A percentile compares a stretch with the other conserved stretches of the same genome.
Conservation (phyloP, 441 rosid species). For the Erodium chrysanthum region DNA sequence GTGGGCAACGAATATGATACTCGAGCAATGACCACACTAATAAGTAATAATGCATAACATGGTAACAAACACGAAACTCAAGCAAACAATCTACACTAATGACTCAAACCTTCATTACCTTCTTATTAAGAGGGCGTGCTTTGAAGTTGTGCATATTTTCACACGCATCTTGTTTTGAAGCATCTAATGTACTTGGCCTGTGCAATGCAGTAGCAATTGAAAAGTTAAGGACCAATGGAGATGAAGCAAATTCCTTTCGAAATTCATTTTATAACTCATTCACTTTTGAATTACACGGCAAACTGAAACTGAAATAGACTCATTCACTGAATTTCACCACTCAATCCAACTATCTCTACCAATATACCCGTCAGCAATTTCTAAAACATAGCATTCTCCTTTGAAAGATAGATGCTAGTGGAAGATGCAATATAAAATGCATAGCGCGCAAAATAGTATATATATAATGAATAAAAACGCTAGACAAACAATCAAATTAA, state of each 20-base stretch:
- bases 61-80: slow-evolving; percentile 6
- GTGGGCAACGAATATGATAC: background rate
- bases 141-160: slow-evolving; percentile 37
- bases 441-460: background rate
- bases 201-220: slow-evolving; percentile 17
- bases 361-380: background rate
- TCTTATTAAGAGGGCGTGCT: slow-evolving; percentile 69
- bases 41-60: background rate
- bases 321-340: background rate
- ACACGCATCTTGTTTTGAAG: slow-evolving; percentile 30
- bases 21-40: too few relatives aligned
- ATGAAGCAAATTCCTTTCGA: slow-evolving; percentile 1
- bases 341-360: background rate
- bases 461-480: background rate
- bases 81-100: slow-evolving; percentile 14
- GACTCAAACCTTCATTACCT: slow-evolving; percentile 35
- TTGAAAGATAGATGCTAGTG: background rate
- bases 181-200: slow-evolving; percentile 41
- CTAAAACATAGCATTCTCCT: background rate
- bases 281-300: background rate
- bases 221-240: background rate
- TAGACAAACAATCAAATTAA: background rate
- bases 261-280: background rate
- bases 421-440: background rate
- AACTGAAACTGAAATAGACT: too few relatives aligned